Evolutionary conservation across 768 basidiomycete genomes (phyloP), one percentile per base, ranked within the genome.

Genomic region (Russula dissimulans): DNA sequence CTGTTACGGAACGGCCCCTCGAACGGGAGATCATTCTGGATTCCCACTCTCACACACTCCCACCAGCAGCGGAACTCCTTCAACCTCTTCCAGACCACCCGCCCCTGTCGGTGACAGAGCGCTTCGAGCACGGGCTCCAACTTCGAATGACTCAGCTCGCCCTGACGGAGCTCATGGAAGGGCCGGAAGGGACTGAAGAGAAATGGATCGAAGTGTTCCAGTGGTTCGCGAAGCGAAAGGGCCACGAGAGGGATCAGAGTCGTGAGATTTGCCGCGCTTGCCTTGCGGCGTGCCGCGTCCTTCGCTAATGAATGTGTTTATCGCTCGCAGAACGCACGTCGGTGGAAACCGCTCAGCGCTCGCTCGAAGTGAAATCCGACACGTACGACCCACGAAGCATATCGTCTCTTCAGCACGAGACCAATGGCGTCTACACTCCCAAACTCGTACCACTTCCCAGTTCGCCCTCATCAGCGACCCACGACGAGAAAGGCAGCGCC

Each of bases 151-250:
- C 93, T 0, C 86, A 90, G 68, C 84, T 87, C 50, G 83, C 86
- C 6, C 74, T 97, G 51, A 79, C 80, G 17, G 97, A 98, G 72
- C 81, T 86, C 39, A 79, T 89, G 17, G 87, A 93, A 41, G 95
- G 97, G 0, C 79, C 92, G 0, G 91, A 95, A 66, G 82, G 84
- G 43, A 94, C 93, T 0, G 85, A 88, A 62, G 73, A 75, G 17
- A 85, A 83, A 58, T 94, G 92, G 82, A 76, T 92, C 15, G 91
- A 92, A 31, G 79, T 92, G 8, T 95, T 95, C 70, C 75, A 81
- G 5, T 97, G 89, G 88, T 85, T 93, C 68, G 85, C 92, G 0
- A 86, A 85, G 58, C 76, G 77, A 66, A 78, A 75, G 29, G 77
- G 76, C n/a, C 48, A 57, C 7, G 65, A 62, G 31, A 62, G 43